Evolutionary conservation across 2,329 filamentous ascomycete genomes (phyloP).

Genomic region (Trichoderma cornu-damae): DNA sequence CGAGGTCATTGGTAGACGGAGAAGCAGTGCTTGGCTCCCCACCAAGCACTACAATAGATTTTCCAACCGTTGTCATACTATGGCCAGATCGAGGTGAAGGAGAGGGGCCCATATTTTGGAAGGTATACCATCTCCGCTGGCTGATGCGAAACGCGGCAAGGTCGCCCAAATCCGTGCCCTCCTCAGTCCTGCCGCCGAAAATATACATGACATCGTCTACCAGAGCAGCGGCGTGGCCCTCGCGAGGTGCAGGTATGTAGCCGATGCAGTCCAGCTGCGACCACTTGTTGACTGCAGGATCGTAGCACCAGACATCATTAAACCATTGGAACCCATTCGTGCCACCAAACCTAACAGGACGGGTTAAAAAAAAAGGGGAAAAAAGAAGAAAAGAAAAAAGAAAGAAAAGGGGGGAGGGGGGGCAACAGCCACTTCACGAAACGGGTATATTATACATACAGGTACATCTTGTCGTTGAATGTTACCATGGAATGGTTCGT

Average conservation of each 20-base stretch:
- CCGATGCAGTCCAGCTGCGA: slow-evolving; percentile 90
- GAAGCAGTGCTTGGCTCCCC: slow-evolving; percentile 90
- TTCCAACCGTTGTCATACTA: slow-evolving; percentile 93
- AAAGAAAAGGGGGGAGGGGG: too few species aligned
- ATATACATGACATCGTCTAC: slow-evolving; percentile 99
- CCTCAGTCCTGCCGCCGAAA: slow-evolving; percentile 91
- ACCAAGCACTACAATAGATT: slow-evolving; percentile 85
- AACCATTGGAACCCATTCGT: slow-evolving; percentile 97
- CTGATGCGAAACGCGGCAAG: slow-evolving; percentile 72
- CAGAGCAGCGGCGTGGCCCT: slow-evolving; percentile 88
- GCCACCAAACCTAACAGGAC: slow-evolving; percentile 71
- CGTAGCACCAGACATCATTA: slow-evolving; percentile 98
- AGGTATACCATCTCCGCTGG: slow-evolving; percentile 94
- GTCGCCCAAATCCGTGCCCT: slow-evolving; percentile 87
- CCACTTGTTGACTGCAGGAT: slow-evolving; percentile 79
- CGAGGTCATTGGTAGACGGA: slow-evolving; percentile 75
- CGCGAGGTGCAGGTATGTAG: slow-evolving; percentile 88
- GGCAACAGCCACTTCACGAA: neutral
- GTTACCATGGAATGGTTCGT: slow-evolving; percentile 94
- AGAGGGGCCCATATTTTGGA: slow-evolving; percentile 98
- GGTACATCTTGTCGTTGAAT: slow-evolving; percentile 86
- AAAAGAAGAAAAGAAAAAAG: too few species aligned
- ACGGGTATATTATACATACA: slow-evolving; percentile 54
- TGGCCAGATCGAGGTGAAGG: slow-evolving; percentile 91
- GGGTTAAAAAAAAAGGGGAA: slow-evolving; percentile 19